These are phyloP conservation scores for Quercus glauca DNA, from an alignment of 306 rosid genomes.

Conservation along the genomic window DNA sequence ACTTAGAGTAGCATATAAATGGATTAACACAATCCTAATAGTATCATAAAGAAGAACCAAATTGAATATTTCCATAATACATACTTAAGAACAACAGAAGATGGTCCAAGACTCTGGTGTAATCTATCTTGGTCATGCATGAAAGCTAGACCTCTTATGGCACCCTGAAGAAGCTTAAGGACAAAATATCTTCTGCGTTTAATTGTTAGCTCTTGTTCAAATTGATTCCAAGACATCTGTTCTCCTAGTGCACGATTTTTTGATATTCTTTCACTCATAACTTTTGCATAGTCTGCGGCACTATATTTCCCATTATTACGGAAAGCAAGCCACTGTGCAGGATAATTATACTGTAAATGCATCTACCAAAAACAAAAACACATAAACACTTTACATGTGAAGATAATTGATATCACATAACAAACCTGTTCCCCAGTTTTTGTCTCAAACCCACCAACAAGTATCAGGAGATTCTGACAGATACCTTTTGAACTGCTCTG, in stretches of 20 bases:
- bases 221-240: constrained; percentile 63
- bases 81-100: constrained; percentile 85
- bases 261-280: constrained; percentile 62
- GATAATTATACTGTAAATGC: constrained; percentile 7
- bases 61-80: constrained; percentile 20
- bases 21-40: background rate
- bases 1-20: background rate
- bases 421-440: constrained; percentile 89
- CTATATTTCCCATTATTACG: constrained; percentile 84
- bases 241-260: constrained; percentile 34
- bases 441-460: constrained; percentile 93
- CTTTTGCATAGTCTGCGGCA: constrained; percentile 84
- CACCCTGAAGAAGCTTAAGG: constrained; percentile 67
- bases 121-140: constrained; percentile 75
- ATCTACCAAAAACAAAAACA: constrained; percentile 8
- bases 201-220: constrained; percentile 49
- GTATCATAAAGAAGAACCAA: constrained; percentile 7
- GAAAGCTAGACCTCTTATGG: constrained; percentile 74
- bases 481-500: constrained; percentile 61
- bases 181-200: constrained; percentile 65
- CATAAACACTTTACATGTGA: background rate
- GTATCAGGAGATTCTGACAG: constrained; percentile 60
- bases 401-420: constrained; percentile 15
- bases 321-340: constrained; percentile 94
- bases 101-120: constrained; percentile 98